phyloP scores from a whole-genome alignment of 75 land plant species.

The Selaginella tamariscina region DNA sequence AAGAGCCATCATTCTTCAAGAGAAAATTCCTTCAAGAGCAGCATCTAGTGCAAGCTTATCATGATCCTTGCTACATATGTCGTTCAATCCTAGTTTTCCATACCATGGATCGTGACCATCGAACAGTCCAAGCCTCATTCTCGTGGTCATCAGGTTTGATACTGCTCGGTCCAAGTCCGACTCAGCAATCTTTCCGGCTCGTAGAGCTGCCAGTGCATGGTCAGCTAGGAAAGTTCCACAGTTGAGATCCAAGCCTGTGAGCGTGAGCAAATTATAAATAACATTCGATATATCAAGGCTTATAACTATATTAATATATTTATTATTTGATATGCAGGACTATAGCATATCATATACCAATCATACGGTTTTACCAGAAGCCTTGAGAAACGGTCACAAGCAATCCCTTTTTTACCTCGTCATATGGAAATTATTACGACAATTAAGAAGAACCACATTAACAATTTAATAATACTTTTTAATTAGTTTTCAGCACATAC shows the following conservation, averaged over 20 bases:
- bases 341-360: too few relatives aligned
- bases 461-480: too few relatives aligned
- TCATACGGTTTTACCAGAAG: too few relatives aligned
- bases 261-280: neutral
- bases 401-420: too few relatives aligned
- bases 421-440: too few relatives aligned
- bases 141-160: conserved; percentile 40
- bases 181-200: conserved; percentile 41
- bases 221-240: conserved; percentile 55
- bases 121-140: conserved; percentile 86
- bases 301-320: too few relatives aligned
- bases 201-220: conserved; percentile 45
- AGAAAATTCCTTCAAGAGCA: conserved; percentile 68
- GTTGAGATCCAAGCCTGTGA: conserved; percentile 65
- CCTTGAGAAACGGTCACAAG: too few relatives aligned
- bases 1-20: conserved; percentile 34
- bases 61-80: conserved; percentile 62
- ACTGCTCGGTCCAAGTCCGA: conserved; percentile 42
- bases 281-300: too few relatives aligned
- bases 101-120: conserved; percentile 75
- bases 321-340: too few relatives aligned
- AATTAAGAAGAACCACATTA: too few relatives aligned
- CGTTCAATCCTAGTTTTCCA: conserved; percentile 49
- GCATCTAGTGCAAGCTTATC: conserved; percentile 66
- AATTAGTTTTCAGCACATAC: too few relatives aligned